Conservation (phyloP, 2,329 filamentous ascomycete species). For the Tolypocladium cylindrosporum region DNA sequence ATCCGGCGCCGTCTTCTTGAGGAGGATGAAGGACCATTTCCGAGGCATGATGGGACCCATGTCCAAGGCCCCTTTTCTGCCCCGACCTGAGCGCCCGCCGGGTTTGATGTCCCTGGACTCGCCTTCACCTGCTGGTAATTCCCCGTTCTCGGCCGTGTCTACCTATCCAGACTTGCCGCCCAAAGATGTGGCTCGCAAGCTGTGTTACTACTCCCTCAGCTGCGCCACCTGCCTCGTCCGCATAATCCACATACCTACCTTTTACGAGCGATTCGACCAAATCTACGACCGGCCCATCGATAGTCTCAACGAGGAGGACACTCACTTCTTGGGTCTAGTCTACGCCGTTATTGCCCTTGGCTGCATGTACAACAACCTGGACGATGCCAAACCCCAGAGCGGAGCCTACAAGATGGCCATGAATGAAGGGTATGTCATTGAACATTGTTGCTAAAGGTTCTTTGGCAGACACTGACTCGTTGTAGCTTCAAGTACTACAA, state of each 20-base stretch:
- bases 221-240: constrained; percentile 51
- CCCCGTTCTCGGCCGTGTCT: constrained; percentile 45
- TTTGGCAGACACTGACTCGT: background rate
- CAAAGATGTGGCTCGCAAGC: constrained; percentile 40
- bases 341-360: constrained; percentile 64
- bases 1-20: constrained; percentile 81
- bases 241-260: constrained; percentile 72
- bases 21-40: constrained; percentile 79
- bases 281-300: constrained; percentile 64
- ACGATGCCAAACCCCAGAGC: constrained; percentile 38
- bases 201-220: constrained; percentile 46
- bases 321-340: constrained; percentile 58
- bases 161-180: constrained; percentile 60
- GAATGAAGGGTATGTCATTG: constrained; percentile 42
- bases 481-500: constrained; percentile 65
- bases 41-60: constrained; percentile 62
- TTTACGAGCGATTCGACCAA: constrained; percentile 65
- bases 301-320: constrained; percentile 53
- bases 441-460: background rate
- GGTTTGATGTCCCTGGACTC: constrained; percentile 56
- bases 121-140: constrained; percentile 53
- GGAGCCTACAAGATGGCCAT: constrained; percentile 39
- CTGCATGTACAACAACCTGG: constrained; percentile 57
- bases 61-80: constrained; percentile 48
- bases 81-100: constrained; percentile 35